A percentile compares a stretch with the other conserved stretches of the same genome.
Conservation (phyloP, 805 yeast genomes). For the Nakazawaea molendinolei region DNA sequence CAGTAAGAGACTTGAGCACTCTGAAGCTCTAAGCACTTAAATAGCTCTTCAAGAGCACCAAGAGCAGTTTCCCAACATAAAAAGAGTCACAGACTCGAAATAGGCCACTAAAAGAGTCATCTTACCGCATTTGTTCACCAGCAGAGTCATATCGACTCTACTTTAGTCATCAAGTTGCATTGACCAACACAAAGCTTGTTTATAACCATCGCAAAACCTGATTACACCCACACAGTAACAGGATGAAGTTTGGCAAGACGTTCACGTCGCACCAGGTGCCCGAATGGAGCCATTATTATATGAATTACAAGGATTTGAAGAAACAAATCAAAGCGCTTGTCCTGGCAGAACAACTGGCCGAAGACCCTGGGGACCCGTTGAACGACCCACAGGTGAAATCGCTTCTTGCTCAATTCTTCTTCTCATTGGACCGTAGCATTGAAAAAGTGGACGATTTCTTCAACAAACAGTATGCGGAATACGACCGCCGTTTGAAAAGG, state of each 20-base stretch:
- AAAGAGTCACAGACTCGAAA: too few relatives aligned
- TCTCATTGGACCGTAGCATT: slow-evolving; percentile 70
- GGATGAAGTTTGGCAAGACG: slow-evolving; percentile 79
- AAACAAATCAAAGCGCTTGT: slow-evolving; percentile 66
- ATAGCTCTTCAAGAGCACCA: too few relatives aligned
- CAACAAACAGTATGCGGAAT: slow-evolving; percentile 66
- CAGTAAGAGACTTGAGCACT: too few relatives aligned
- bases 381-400: slow-evolving; percentile 36
- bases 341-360: slow-evolving; percentile 30
- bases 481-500: slow-evolving; percentile 58
- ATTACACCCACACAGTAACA: neutral
- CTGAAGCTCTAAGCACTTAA: too few relatives aligned
- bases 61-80: too few relatives aligned
- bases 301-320: slow-evolving; percentile 82
- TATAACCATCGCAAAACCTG: too few relatives aligned
- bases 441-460: slow-evolving; percentile 79
- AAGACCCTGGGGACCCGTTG: slow-evolving; percentile 24
- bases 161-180: too few relatives aligned
- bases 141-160: too few relatives aligned
- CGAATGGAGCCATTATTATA: slow-evolving; percentile 79
- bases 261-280: slow-evolving; percentile 84
- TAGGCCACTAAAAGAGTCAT: too few relatives aligned
- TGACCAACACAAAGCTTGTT: too few relatives aligned
- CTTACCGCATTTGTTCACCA: too few relatives aligned
- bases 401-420: slow-evolving; percentile 62